Evolutionary conservation across 1,284 basidiomycete species (phyloP).

Genomic region (Austroboletus novae-zelandiae): DNA sequence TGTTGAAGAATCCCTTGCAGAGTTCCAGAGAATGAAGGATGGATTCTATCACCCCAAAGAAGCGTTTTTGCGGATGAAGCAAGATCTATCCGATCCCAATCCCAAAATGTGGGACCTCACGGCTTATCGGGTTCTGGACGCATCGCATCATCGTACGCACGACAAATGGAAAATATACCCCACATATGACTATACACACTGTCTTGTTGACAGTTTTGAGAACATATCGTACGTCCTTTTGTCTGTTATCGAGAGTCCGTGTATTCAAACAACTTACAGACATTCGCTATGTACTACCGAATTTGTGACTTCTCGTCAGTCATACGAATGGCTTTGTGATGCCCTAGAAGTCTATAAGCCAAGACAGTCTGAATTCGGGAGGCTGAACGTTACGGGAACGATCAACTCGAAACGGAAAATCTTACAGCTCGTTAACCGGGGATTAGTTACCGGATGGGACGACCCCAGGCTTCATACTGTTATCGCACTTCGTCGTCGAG

Average conservation of each 20-base stretch:
- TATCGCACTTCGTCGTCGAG: conserved; percentile 91
- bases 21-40: conserved; percentile 93
- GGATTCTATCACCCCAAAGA: conserved; percentile 90
- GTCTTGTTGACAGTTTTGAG: conserved; percentile 97
- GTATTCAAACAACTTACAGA: conserved; percentile 39
- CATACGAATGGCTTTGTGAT: conserved; percentile 99
- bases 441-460: conserved; percentile 92
- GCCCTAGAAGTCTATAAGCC: conserved; percentile 96
- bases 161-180: conserved; percentile 95
- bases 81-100: conserved; percentile 90
- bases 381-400: conserved; percentile 91
- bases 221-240: conserved; percentile 85
- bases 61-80: conserved; percentile 96
- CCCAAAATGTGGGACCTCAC: conserved; percentile 99
- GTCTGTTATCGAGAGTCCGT: background rate
- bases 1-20: conserved; percentile 78
- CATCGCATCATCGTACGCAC: conserved; percentile 92
- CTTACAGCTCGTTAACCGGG: conserved; percentile 81
- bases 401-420: conserved; percentile 99
- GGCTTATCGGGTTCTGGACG: conserved; percentile 90
- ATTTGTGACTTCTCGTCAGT: conserved; percentile 95
- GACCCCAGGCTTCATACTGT: conserved; percentile 98
- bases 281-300: conserved; percentile 98
- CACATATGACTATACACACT: conserved; percentile 99
- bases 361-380: conserved; percentile 96